Evolutionary conservation across 1,139 yeast species (phyloP), one percentile per base, ranked within the genome.

Genomic region (Yamadazyma diospyri): DNA sequence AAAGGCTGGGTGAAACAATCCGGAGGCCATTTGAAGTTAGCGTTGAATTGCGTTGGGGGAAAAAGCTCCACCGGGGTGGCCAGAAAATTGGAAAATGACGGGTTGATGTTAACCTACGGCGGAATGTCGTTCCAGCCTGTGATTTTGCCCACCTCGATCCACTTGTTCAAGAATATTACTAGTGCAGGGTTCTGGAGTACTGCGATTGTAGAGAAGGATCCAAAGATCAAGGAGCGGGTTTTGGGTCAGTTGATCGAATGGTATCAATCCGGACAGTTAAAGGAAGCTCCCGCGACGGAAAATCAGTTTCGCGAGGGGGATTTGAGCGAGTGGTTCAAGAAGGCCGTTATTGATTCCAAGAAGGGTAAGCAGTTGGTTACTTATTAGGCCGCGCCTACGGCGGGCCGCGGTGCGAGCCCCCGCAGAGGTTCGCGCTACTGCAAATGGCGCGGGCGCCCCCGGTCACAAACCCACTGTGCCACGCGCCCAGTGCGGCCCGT

Each of bases 51-150:
- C 51, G 94, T 92, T 29, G 97, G 98, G 33, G 98, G 98, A 19
- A 74, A 82, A 44, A 81, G 87, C 24, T 75, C 88, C 25, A 71
- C 95, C 1, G 80, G 81, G 27, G 68, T 92, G 46, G 92, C 95
- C 6, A 73, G 96, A 45, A 88, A 88, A 53, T 70, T 92, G 42
- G 78, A 75, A 33, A 53, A 61, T 14, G 71, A 76, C 41, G 86
- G 88, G 19, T 70, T 83, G 42, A 69, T 92, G 69, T 78, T 85
- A 48, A 88, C 98, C 1, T 92, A 92, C 54, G 99, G 99, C 18
- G 98, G 96, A 31, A 92, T 92, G 98, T 86, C 97, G 5, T 80
- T 81, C 68, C 92, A 87, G 61, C 98, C 98, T 3, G 94, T 94
- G 16, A 74, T 78, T 12, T 61, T 92, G 38, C 97, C 97, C 26